Conservation (phyloP, 106 monocot genomes). For the Posidonia australis region DNA sequence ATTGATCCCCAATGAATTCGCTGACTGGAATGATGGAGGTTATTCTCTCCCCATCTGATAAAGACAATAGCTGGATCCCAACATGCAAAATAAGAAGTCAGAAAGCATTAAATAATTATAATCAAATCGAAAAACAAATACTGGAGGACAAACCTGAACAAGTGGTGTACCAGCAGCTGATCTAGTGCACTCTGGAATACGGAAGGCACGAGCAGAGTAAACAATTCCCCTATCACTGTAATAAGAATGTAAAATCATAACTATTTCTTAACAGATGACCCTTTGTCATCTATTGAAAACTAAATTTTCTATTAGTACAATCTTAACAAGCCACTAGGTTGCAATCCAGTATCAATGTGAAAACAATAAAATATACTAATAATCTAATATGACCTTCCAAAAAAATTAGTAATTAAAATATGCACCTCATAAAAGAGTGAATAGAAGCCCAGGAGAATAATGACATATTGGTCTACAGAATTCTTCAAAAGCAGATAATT, state of each 20-base stretch:
- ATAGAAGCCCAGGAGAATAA: too few species aligned
- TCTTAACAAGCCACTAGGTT: too few species aligned
- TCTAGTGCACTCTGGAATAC: conserved; percentile 87
- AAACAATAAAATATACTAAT: too few species aligned
- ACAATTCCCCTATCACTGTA: conserved; percentile 91
- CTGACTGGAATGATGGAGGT: conserved; percentile 96
- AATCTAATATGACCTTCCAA: too few species aligned
- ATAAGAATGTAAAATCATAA: background rate
- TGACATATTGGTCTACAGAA: too few species aligned
- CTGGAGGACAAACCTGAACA: conserved; percentile 41
- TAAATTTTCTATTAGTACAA: too few species aligned
- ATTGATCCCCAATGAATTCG: conserved; percentile 81
- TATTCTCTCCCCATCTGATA: conserved; percentile 87
- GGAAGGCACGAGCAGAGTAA: conserved; percentile 87
- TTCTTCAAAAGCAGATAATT: too few species aligned
- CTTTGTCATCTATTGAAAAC: too few species aligned
- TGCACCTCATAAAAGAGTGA: too few species aligned
- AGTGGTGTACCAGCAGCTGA: conserved; percentile 90
- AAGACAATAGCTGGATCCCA: conserved; percentile 56
- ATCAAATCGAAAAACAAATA: background rate
- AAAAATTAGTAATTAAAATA: too few species aligned
- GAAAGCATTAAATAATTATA: conserved; percentile 4
- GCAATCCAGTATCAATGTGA: too few species aligned
- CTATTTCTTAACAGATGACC: too few species aligned
- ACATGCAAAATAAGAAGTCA: background rate